phyloP scores from a whole-genome alignment of 2,329 filamentous ascomycete species.

The Fusarium goolgardi region DNA sequence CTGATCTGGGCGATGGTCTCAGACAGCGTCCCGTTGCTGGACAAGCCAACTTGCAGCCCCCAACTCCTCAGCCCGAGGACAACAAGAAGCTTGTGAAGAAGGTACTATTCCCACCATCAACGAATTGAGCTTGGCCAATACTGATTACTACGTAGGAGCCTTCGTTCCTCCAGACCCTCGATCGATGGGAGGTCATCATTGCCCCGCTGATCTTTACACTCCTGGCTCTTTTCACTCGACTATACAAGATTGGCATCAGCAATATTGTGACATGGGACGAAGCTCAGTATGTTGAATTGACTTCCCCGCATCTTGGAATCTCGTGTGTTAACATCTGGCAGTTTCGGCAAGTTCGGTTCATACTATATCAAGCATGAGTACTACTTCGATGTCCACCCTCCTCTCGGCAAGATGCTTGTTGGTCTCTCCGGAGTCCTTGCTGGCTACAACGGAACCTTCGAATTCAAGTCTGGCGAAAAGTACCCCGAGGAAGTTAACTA shows the following conservation, averaged over 20 bases:
- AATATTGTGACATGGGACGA: conserved; percentile 76
- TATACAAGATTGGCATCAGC: conserved; percentile 77
- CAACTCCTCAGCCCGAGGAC: conserved; percentile 63
- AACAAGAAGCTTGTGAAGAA: conserved; percentile 70
- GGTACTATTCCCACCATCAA: conserved; percentile 52
- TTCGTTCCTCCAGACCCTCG: conserved; percentile 70
- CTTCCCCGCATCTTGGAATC: not conserved
- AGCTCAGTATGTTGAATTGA: conserved; percentile 65
- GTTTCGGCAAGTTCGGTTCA: conserved; percentile 97
- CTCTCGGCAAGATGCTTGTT: conserved; percentile 97
- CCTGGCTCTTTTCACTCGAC: conserved; percentile 72
- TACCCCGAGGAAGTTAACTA: conserved; percentile 96
- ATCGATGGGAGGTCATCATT: conserved; percentile 72
- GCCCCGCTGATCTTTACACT: conserved; percentile 70
- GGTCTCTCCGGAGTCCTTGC: conserved; percentile 95
- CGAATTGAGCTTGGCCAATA: conserved; percentile 4
- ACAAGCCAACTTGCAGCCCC: conserved; percentile 52
- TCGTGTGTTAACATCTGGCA: conserved; percentile 52
- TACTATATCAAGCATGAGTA: conserved; percentile 99
- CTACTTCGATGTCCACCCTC: conserved; percentile 93
- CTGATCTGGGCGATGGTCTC: conserved; percentile 67
- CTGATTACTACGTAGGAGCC: conserved; percentile 57
- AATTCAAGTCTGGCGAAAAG: conserved; percentile 98
- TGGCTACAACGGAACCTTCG: conserved; percentile 98
- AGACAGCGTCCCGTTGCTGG: conserved; percentile 64